A percentile compares a stretch with the other conserved stretches of the same genome.
Conservation (phyloP, 495 filamentous ascomycete species). For the Cairneyella variabilis region DNA sequence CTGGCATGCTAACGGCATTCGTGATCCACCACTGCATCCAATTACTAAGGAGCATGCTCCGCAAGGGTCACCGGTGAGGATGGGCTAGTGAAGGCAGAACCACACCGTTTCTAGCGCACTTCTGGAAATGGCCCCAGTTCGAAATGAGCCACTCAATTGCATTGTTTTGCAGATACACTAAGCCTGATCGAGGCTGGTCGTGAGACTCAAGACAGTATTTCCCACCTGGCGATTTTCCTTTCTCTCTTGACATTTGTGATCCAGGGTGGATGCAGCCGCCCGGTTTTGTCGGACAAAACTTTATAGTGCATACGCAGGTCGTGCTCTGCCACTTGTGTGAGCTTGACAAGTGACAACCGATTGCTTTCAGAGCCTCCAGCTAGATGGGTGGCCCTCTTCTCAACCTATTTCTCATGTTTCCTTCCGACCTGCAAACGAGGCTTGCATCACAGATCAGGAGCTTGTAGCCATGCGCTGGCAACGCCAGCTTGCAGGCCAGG, state of each 20-base stretch:
- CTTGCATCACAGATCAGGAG: conserved; percentile 22
- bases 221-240: not conserved
- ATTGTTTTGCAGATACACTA: conserved; percentile 1
- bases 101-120: conserved; percentile 17
- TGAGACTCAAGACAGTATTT: conserved; percentile 8
- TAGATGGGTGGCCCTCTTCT: not conserved
- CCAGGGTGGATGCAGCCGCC: conserved; percentile 16
- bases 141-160: conserved; percentile 1
- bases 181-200: conserved; percentile 22
- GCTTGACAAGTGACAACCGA: conserved; percentile 2
- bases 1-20: not conserved
- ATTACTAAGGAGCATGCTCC: not conserved
- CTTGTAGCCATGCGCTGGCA: conserved; percentile 28
- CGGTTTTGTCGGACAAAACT: conserved; percentile 3
- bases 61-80: not conserved
- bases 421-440: conserved; percentile 22
- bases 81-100: conserved; percentile 2
- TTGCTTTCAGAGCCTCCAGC: conserved; percentile 18
- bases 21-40: not conserved
- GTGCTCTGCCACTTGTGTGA: conserved; percentile 6
- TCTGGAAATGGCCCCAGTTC: conserved; percentile 13
- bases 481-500: conserved; percentile 22
- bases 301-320: too few relatives aligned
- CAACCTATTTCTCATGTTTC: conserved; percentile 11
- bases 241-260: conserved; percentile 8